These are phyloP conservation scores for Cladosporium sp. DNA, from an alignment of 2,329 filamentous ascomycete species.

Conservation along the genomic window DNA sequence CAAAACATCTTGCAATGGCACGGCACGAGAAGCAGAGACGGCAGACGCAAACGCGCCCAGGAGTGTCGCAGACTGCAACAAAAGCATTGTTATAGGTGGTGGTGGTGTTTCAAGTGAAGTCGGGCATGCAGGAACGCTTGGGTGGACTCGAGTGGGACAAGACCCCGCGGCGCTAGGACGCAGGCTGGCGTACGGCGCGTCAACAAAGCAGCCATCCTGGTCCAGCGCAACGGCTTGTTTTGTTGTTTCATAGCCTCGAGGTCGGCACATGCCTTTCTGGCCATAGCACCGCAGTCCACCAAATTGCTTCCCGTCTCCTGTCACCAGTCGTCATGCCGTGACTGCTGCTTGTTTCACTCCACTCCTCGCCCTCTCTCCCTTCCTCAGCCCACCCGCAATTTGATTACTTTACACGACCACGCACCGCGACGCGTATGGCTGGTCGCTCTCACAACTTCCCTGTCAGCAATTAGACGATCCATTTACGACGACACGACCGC, in stretches of 20 bases:
- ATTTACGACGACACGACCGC: conserved; percentile 18
- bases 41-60: conserved; percentile 11
- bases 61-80: conserved; percentile 5
- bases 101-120: conserved; percentile 21
- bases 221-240: conserved; percentile 19
- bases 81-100: conserved; percentile 10
- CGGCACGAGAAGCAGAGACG: neutral
- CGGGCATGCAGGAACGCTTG: conserved; percentile 14
- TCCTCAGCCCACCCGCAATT: neutral
- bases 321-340: conserved; percentile 11
- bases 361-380: neutral
- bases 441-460: neutral
- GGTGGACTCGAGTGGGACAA: conserved; percentile 3
- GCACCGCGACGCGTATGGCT: conserved; percentile 4
- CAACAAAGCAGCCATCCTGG: conserved; percentile 9
- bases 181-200: neutral
- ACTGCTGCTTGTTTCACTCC: neutral
- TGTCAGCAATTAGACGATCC: conserved; percentile 2
- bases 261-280: conserved; percentile 9
- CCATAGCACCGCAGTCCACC: conserved; percentile 10
- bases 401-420: neutral
- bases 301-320: neutral
- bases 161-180: conserved; percentile 14
- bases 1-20: conserved; percentile 5
- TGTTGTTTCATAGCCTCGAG: conserved; percentile 16